Conservation (phyloP, 2,329 filamentous ascomycete species). For the Stachybotrys elegans region DNA sequence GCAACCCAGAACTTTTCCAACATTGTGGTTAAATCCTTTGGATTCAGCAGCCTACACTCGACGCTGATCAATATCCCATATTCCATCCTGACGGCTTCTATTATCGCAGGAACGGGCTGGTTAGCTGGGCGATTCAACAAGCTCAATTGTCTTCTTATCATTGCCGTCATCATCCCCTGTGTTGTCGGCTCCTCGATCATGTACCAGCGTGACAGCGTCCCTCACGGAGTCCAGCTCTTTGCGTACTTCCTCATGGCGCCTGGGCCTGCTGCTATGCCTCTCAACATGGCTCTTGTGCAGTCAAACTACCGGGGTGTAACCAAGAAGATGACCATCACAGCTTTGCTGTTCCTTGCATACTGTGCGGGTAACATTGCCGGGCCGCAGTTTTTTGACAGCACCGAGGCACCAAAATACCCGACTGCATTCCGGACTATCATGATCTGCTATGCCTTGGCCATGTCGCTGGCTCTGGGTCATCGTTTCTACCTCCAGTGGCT, state of each 20-base stretch:
- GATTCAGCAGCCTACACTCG: constrained; percentile 15
- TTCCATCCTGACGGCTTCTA: background rate
- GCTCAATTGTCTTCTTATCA: background rate
- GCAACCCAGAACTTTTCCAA: constrained; percentile 17
- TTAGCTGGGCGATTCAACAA: background rate
- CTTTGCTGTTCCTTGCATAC: constrained; percentile 55
- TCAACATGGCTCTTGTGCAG: constrained; percentile 51
- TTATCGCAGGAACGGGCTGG: background rate
- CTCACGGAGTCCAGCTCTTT: constrained; percentile 7
- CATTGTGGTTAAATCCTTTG: constrained; percentile 19
- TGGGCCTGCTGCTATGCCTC: constrained; percentile 14
- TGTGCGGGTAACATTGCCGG: constrained; percentile 56
- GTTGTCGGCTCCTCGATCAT: background rate
- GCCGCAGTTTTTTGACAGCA: constrained; percentile 55
- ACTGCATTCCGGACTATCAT: constrained; percentile 59
- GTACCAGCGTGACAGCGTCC: background rate
- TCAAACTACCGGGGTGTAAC: constrained; percentile 59
- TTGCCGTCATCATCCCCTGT: background rate
- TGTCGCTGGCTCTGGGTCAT: constrained; percentile 36
- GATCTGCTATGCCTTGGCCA: constrained; percentile 50
- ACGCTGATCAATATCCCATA: background rate
- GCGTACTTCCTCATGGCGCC: constrained; percentile 5
- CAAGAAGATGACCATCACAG: constrained; percentile 56
- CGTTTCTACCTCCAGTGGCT: constrained; percentile 45
- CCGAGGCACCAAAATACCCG: constrained; percentile 54